These are phyloP conservation scores for Thermomucor indicae-seudaticae DNA, from an alignment of 371 early-diverging fungal genomes.

Conservation along the genomic window DNA sequence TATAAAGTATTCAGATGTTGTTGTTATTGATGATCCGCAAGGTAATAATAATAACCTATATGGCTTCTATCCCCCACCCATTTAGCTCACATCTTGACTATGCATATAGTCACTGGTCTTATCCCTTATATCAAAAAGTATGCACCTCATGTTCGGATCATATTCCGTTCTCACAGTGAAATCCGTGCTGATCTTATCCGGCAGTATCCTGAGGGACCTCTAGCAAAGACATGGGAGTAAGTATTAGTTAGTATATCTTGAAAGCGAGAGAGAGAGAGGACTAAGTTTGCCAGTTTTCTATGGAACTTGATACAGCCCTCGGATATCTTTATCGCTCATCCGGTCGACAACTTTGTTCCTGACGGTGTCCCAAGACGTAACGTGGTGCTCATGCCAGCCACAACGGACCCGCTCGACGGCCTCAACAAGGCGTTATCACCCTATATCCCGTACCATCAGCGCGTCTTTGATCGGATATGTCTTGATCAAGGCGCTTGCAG, in stretches of 20 bases:
- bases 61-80: neutral
- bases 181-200: constrained; percentile 69
- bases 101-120: constrained; percentile 56
- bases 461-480: constrained; percentile 73
- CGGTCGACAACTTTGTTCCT: constrained; percentile 73
- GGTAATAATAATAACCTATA: constrained; percentile 20
- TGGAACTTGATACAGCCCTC: constrained; percentile 69
- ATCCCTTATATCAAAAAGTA: constrained; percentile 70
- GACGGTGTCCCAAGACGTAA: constrained; percentile 59
- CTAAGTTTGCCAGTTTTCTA: constrained; percentile 43
- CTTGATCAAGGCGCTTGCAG: constrained; percentile 64
- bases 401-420: constrained; percentile 74
- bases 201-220: constrained; percentile 46
- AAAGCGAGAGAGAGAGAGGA: neutral
- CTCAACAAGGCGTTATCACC: constrained; percentile 71
- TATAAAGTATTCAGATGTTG: constrained; percentile 65
- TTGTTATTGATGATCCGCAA: constrained; percentile 89
- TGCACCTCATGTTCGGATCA: constrained; percentile 63
- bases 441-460: constrained; percentile 71
- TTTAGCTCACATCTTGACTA: neutral
- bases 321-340: constrained; percentile 80
- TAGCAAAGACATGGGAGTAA: constrained; percentile 60
- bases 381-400: constrained; percentile 70
- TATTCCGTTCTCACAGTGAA: constrained; percentile 87
- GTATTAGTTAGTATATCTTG: neutral